Evolutionary conservation across 495 filamentous ascomycete genomes (phyloP), one percentile per base, ranked within the genome.

Genomic region (Tuber melanosporum): DNA sequence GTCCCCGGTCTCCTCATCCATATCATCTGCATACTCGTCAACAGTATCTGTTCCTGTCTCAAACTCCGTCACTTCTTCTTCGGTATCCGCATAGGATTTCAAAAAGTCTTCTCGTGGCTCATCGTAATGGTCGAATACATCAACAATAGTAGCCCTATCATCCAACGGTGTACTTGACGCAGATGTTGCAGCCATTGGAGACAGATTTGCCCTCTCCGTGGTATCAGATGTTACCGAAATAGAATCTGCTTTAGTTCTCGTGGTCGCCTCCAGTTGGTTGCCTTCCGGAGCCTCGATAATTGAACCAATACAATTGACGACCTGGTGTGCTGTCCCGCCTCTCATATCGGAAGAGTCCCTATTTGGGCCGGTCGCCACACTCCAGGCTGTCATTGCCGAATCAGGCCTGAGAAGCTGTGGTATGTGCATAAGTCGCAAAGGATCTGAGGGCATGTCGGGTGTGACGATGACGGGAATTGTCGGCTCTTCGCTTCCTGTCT

Each of bases 61-160:
- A 15, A 49, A 66, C 7, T 77, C 78, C 66, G 62, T 43, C 36
- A 39, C 39, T 62, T 71, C 71, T 41, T 79, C 71, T 66, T 77
- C 74, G 36, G 76, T 74, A 78, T 81, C 77, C 62, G 49, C 73
- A 77, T 83, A 83, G 10, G 82, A 77, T 20, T 69, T 79, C n/a
- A 83, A 43, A 76, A 83, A 79, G 73, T 83, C 82, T 42, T 83
- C 81, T 43, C 81, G 75, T 26, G 82, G 82, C 12, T 83, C 82
- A 80, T 83, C 82, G 42, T 83, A 83, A 75, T 78, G 70, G 41
- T 83, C 82, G 71, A 83, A 83, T 41, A 83, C 78, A 72, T 78
- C 79, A 66, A 72, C 76, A 49, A 83, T 81, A 62, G 82, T 83
- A 57, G 76, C 74, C 42, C 81, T 76, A 70, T 82, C 81, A 43